Conservation (phyloP, 441 rosid species). For the Rhodomyrtus psidioides region DNA sequence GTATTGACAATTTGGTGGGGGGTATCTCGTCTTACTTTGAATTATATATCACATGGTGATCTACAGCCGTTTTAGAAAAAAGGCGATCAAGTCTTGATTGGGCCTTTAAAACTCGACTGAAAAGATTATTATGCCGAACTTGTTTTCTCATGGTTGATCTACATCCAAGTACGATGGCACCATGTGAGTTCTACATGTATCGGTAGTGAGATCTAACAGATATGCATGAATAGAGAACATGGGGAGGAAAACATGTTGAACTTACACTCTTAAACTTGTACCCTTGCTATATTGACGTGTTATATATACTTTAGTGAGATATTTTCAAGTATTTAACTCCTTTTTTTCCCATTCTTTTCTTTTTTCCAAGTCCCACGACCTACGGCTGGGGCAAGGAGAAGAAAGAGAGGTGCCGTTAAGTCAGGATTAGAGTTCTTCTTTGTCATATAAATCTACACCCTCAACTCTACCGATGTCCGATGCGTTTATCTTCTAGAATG, state of each 20-base stretch:
- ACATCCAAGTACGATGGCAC: background rate
- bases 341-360: background rate
- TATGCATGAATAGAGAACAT: background rate
- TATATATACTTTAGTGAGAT: background rate
- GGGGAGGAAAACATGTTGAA: background rate
- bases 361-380: background rate
- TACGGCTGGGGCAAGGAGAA: background rate
- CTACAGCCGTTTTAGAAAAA: background rate
- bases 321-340: background rate
- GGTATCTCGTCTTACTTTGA: constrained; percentile 11
- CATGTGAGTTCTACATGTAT: background rate
- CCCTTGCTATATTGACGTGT: background rate
- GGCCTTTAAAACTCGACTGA: background rate
- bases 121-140: background rate
- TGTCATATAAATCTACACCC: background rate
- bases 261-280: background rate
- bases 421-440: background rate
- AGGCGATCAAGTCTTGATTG: background rate
- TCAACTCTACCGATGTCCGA: background rate
- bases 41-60: background rate
- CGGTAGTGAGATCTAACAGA: background rate
- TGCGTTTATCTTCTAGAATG: background rate
- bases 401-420: background rate
- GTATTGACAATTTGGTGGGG: background rate
- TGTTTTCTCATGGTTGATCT: background rate